A percentile compares a stretch with the other conserved stretches of the same genome.
phyloP scores from a whole-genome alignment of 2,329 filamentous ascomycete species.

The Apiospora malaysiana region DNA sequence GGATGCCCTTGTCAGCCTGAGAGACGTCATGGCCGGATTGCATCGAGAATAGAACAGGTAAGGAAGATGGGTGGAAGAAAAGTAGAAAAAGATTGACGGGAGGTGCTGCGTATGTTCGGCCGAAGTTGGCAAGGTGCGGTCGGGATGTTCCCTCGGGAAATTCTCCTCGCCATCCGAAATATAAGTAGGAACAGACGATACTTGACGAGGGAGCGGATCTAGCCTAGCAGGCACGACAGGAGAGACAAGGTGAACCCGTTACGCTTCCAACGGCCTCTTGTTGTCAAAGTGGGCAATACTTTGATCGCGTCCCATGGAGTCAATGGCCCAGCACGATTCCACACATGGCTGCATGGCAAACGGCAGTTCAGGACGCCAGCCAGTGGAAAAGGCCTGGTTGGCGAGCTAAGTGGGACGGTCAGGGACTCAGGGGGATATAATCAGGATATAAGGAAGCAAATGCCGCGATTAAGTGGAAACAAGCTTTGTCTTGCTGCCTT shows the following conservation, averaged over 20 bases:
- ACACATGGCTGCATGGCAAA: slow-evolving; percentile 9
- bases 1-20: background rate
- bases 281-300: background rate
- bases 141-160: background rate
- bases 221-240: background rate
- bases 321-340: background rate
- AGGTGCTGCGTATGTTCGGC: background rate
- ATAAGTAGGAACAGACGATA: background rate
- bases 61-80: background rate
- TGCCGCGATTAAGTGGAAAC: slow-evolving; percentile 5
- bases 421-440: slow-evolving; percentile 11
- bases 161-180: background rate
- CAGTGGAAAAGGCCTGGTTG: too few relatives aligned
- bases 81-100: background rate
- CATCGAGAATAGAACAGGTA: background rate
- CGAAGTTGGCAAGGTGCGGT: background rate
- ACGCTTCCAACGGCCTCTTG: background rate
- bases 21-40: background rate
- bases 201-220: background rate
- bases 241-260: background rate
- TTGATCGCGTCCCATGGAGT: background rate
- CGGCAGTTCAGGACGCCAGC: background rate
- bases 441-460: slow-evolving; percentile 9
- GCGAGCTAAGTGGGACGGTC: too few relatives aligned
- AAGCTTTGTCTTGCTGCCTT: background rate